phyloP scores from a whole-genome alignment of 805 yeast genomes.

The Nakazawaea ishiwadae region DNA sequence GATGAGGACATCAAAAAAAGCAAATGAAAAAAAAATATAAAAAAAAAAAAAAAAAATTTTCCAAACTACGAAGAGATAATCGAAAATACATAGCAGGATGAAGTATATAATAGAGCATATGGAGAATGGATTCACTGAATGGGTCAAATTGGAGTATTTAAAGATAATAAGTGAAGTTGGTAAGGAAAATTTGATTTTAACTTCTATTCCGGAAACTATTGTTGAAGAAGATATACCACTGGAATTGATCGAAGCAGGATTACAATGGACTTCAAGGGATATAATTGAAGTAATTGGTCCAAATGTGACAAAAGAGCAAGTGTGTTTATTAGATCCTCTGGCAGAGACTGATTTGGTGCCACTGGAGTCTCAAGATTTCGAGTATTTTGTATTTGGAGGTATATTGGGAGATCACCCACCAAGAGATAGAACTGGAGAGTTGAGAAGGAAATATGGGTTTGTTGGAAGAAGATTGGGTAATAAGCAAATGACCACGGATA shows the following conservation, averaged over 20 bases:
- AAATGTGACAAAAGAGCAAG: constrained; percentile 39
- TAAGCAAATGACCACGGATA: constrained; percentile 96
- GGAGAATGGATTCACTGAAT: constrained; percentile 95
- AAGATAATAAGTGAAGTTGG: constrained; percentile 86
- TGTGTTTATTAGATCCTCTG: constrained; percentile 86
- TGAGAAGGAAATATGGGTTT: constrained; percentile 75
- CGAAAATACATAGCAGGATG: constrained; percentile 34
- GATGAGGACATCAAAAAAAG: too few relatives aligned
- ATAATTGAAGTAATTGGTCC: constrained; percentile 46
- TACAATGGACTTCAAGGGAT: constrained; percentile 81
- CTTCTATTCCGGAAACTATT: constrained; percentile 69
- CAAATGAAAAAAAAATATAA: too few relatives aligned
- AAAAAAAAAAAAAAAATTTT: not conserved
- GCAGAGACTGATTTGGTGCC: constrained; percentile 75
- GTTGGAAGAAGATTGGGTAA: constrained; percentile 83
- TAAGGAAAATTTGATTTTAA: constrained; percentile 61
- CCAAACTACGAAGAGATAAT: not conserved
- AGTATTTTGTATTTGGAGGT: constrained; percentile 94
- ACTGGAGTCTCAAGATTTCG: constrained; percentile 58
- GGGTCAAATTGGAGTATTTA: constrained; percentile 87
- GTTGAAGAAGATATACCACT: constrained; percentile 61
- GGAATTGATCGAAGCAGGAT: constrained; percentile 51
- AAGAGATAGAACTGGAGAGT: constrained; percentile 88
- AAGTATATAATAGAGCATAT: constrained; percentile 94
- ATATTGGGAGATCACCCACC: constrained; percentile 93